A percentile compares a stretch with the other conserved stretches of the same genome.
phyloP scores from a whole-genome alignment of 345 rosid species.

The Eucalyptus microcorys region DNA sequence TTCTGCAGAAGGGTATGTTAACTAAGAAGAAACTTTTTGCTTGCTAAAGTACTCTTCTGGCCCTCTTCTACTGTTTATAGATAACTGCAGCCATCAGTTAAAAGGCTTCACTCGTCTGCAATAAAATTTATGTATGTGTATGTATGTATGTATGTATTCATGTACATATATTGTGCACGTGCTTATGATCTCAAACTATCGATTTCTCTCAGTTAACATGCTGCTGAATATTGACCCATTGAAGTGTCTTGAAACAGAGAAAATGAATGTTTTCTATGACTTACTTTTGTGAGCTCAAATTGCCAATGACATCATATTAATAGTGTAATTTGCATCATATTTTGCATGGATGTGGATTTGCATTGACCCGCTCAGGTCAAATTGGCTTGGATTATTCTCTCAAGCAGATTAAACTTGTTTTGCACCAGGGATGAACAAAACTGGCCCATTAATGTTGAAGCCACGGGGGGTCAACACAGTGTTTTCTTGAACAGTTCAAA shows the following conservation, averaged over 20 bases:
- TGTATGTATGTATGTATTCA: neutral
- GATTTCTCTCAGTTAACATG: no score
- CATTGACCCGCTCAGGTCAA: neutral
- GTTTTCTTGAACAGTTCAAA: neutral
- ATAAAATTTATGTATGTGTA: neutral
- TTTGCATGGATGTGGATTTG: neutral
- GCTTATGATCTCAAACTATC: neutral
- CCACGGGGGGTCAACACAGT: neutral
- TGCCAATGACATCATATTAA: neutral
- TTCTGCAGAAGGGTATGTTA: neutral
- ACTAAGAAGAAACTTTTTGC: neutral
- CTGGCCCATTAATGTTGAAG: neutral
- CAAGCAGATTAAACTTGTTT: neutral
- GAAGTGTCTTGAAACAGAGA: neutral
- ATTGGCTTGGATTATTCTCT: neutral
- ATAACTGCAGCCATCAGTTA: neutral
- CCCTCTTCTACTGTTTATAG: neutral
- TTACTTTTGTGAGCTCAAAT: neutral
- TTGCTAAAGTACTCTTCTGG: neutral
- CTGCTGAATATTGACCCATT: neutral
- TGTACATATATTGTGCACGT: neutral
- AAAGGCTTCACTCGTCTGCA: neutral
- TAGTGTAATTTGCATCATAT: neutral
- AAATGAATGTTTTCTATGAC: neutral
- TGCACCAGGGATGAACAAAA: slow-evolving; percentile 15